Percentiles rank a stretch among this genome's conserved stretches.
phyloP scores from a whole-genome alignment of 192 early-diverging fungal genomes.

The Podila minutissima region DNA sequence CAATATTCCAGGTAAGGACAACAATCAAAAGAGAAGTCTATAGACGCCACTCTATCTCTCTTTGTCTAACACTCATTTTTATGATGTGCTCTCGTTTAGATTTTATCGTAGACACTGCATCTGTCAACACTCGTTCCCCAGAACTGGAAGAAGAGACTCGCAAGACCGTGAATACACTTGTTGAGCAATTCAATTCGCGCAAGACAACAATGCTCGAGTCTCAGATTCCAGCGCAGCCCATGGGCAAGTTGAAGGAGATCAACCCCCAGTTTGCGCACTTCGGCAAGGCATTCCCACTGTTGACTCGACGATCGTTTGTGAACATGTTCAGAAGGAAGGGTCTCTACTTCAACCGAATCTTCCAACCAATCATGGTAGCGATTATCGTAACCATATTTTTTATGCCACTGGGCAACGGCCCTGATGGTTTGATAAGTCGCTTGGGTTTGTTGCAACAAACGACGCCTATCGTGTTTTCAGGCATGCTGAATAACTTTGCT shows the following conservation, averaged over 20 bases:
- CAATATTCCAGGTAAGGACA: constrained; percentile 33
- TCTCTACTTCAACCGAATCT: constrained; percentile 34
- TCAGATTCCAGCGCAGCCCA: constrained; percentile 6
- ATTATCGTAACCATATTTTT: constrained; percentile 49
- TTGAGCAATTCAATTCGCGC: constrained; percentile 26
- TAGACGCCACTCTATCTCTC: too few relatives aligned
- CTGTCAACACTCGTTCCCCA: constrained; percentile 25
- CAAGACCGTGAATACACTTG: constrained; percentile 20
- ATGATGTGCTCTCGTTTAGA: constrained; percentile 4
- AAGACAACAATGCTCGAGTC: constrained; percentile 32
- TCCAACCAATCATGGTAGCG: constrained; percentile 23
- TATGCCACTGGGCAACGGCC: constrained; percentile 19
- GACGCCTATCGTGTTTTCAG: constrained; percentile 37
- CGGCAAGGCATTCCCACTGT: constrained; percentile 35
- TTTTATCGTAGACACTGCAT: constrained; percentile 48
- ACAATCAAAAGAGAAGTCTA: background rate
- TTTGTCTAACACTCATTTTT: background rate
- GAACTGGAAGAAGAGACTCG: constrained; percentile 27
- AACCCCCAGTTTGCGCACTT: constrained; percentile 38
- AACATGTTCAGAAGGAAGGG: constrained; percentile 47
- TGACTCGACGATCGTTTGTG: constrained; percentile 35
- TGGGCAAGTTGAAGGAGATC: constrained; percentile 25
- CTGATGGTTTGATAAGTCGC: constrained; percentile 31
- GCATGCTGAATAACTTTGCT: constrained; percentile 48
- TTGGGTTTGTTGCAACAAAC: constrained; percentile 46